Percentiles rank a stretch among this genome's conserved stretches.
Conservation (phyloP, 306 rosid species). For the Leucaena leucocephala region DNA sequence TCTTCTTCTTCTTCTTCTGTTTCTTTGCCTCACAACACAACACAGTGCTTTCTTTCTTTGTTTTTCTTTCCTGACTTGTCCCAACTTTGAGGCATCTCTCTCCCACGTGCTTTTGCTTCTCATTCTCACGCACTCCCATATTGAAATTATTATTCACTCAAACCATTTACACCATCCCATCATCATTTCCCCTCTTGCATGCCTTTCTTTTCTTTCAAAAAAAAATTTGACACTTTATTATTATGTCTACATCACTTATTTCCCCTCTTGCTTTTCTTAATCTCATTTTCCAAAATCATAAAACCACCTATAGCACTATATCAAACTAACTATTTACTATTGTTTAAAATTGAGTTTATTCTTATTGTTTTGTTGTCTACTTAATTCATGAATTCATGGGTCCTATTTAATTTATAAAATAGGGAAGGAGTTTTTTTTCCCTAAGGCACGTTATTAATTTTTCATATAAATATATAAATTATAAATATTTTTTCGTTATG, state of each 20-base stretch:
- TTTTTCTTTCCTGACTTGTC: constrained; percentile 19
- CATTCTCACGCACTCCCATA: background rate
- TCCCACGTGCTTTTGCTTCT: constrained; percentile 63
- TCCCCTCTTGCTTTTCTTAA: constrained; percentile 6
- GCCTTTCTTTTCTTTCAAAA: background rate
- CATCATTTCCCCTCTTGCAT: background rate
- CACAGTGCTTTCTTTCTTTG: constrained; percentile 9
- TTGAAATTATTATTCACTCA: no score
- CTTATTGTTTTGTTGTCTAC: no score
- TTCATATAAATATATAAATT: no score
- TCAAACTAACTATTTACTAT: no score
- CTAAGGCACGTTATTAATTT: no score
- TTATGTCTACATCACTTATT: constrained; percentile 45
- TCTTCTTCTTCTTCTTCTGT: background rate
- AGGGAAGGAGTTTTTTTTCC: no score
- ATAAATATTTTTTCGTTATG: no score
- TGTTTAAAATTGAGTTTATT: no score
- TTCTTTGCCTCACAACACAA: no score
- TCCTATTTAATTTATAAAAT: no score
- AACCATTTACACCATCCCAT: background rate
- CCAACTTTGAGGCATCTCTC: constrained; percentile 54
- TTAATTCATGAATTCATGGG: no score
- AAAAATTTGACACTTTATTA: constrained; percentile 43
- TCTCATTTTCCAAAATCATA: background rate
- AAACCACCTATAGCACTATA: no score